Base-by-base conservation (phyloP, 225 moss, liverwort and hornwort species). In the Sphagnum tenellum region DNA sequence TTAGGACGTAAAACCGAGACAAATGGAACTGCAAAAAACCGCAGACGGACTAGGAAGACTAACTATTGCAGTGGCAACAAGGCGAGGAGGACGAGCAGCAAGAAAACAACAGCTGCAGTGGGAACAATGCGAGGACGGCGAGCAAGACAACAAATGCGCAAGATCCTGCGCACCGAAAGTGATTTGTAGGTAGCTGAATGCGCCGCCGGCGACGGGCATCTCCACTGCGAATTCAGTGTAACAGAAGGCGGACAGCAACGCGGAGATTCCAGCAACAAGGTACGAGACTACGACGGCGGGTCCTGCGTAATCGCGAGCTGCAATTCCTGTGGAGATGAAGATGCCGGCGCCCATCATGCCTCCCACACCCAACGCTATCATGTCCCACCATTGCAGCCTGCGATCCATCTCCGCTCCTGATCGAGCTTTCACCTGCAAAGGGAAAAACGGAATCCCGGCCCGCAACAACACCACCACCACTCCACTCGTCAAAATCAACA, bases 281-380 rank as follows among this genome's bases (percentile, higher is more conserved):
- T 96, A 96, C 4, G 92, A 81, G 58, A 96, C 48, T 71, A 88
- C 81, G 8, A 96, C 89, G 6, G 89, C 77, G 56, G 95, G 89
- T 3, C 95, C 95, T 11, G 95, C 86, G 74, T 63, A 71, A 14
- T 68, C 79, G 56, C 77, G 89, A 3, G 95, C 95, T 0, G 89
- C 95, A 69, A 66, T 76, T 8, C 95, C 95, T 2, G 95, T 92
- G 59, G 92, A 85, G 60, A 96, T 92, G 50, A 96, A 96, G 64
- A 92, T 87, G 57, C 95, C 95, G 3, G 95, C 88, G 1, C 95
- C 95, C 46, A 96, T 75, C 95, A 96, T 96, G 5, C 95, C 95
- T 3, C 95, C 95, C 59, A 96, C 95, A 4, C 95, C 95, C 76
- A 96, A 77, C 13, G 81, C 86, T 57, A 88, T 81, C 4, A 92